Conservation (phyloP, 1,284 basidiomycete genomes). For the Leccinum colubrinum region DNA sequence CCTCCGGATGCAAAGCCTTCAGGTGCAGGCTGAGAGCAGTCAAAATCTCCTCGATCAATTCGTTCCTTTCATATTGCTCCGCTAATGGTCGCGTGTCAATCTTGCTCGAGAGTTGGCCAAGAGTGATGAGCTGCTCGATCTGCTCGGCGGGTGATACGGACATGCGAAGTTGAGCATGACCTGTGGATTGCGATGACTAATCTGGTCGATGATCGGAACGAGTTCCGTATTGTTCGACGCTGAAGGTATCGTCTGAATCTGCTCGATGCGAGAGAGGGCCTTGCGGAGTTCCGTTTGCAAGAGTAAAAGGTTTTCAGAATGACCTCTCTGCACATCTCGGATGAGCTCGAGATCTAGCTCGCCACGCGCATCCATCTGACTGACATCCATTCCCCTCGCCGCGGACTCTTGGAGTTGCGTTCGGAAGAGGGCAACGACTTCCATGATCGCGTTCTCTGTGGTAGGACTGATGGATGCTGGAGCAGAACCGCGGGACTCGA, state of each 20-base stretch:
- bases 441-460: slow-evolving; percentile 59
- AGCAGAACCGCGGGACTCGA: slow-evolving; percentile 20
- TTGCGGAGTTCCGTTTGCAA: slow-evolving; percentile 58
- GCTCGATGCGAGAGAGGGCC: slow-evolving; percentile 40
- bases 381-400: slow-evolving; percentile 56
- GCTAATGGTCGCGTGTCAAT: slow-evolving; percentile 48
- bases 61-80: slow-evolving; percentile 46
- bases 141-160: no score
- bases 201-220: slow-evolving; percentile 50
- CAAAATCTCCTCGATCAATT: slow-evolving; percentile 58
- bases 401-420: slow-evolving; percentile 64
- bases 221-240: slow-evolving; percentile 30
- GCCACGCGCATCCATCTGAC: slow-evolving; percentile 65
- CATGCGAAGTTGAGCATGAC: slow-evolving; percentile 45
- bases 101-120: slow-evolving; percentile 59
- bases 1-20: slow-evolving; percentile 53
- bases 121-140: slow-evolving; percentile 29
- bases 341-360: slow-evolving; percentile 77
- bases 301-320: slow-evolving; percentile 54
- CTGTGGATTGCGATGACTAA: slow-evolving; percentile 51
- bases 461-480: slow-evolving; percentile 38
- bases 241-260: slow-evolving; percentile 22
- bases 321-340: slow-evolving; percentile 66
- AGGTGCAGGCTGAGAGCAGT: slow-evolving; percentile 60
- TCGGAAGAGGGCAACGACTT: slow-evolving; percentile 65